Evolutionary conservation across 257 asterid species (phyloP).

Genomic region (Lavandula angustifolia): DNA sequence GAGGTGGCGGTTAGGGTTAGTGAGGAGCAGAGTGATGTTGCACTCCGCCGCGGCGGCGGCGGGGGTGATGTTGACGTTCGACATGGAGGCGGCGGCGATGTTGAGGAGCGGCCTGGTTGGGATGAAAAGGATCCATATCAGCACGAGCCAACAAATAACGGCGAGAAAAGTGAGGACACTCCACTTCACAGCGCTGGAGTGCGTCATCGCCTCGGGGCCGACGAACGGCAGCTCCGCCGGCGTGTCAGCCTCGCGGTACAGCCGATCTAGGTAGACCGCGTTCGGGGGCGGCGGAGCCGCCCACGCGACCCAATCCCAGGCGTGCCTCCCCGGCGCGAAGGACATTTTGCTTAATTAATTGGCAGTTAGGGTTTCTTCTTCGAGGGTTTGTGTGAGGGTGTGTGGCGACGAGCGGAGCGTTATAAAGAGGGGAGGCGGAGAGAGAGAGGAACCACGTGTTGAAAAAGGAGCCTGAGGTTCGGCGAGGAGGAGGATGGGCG

Average conservation of each 20-base stretch:
- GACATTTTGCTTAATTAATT: too few relatives aligned
- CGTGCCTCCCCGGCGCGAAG: too few relatives aligned
- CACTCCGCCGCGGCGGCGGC: constrained; percentile 34
- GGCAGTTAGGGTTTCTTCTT: too few relatives aligned
- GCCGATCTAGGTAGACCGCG: too few relatives aligned
- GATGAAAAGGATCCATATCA: constrained; percentile 32
- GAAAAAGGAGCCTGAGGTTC: too few relatives aligned
- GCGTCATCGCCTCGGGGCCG: constrained; percentile 22
- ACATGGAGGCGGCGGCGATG: constrained; percentile 36
- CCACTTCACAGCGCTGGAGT: constrained; percentile 26
- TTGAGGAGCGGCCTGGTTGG: constrained; percentile 38
- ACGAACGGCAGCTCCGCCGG: neutral
- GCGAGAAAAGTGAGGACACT: constrained; percentile 9
- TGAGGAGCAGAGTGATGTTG: constrained; percentile 37
- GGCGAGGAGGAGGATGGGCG: too few relatives aligned
- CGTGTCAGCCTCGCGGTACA: constrained; percentile 25
- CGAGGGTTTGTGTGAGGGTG: too few relatives aligned
- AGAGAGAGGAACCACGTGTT: too few relatives aligned
- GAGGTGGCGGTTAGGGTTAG: constrained; percentile 46
- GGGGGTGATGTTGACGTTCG: constrained; percentile 20
- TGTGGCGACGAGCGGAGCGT: too few relatives aligned
- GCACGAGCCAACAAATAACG: constrained; percentile 9
- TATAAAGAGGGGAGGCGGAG: too few relatives aligned
- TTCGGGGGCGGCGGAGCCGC: too few relatives aligned
- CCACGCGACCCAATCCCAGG: too few relatives aligned